A percentile compares a stretch with the other conserved stretches of the same genome.
Conservation (phyloP, 2,329 filamentous ascomycete genomes). For the Cladosporium oxysporum region DNA sequence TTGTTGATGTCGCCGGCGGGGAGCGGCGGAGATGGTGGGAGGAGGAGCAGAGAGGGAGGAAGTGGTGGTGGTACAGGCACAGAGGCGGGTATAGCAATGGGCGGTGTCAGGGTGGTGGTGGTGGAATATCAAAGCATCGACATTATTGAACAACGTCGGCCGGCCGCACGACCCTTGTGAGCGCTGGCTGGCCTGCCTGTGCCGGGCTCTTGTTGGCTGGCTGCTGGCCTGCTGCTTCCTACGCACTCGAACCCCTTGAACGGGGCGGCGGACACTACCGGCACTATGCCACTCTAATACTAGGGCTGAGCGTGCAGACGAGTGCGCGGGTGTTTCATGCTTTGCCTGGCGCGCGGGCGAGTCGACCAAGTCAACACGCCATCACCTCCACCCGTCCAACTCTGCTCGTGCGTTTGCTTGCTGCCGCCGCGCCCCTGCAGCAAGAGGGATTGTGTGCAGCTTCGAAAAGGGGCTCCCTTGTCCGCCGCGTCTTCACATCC, state of each 20-base stretch:
- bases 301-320: slow-evolving; percentile 4
- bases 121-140: slow-evolving; percentile 17
- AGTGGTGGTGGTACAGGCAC: slow-evolving; percentile 14
- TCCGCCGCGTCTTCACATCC: slow-evolving; percentile 9
- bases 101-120: slow-evolving; percentile 15
- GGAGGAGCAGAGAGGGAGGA: neutral
- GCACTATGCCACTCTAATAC: neutral
- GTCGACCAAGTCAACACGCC: neutral
- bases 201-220: neutral
- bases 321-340: slow-evolving; percentile 4
- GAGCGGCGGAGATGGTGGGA: slow-evolving; percentile 8
- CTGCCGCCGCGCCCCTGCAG: neutral
- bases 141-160: slow-evolving; percentile 12
- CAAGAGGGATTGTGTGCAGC: neutral
- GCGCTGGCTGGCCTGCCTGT: neutral
- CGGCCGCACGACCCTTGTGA: slow-evolving; percentile 2
- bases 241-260: slow-evolving; percentile 1
- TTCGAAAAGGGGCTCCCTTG: neutral
- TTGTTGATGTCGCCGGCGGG: slow-evolving; percentile 7
- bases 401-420: slow-evolving; percentile 5
- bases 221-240: slow-evolving; percentile 9
- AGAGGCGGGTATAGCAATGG: slow-evolving; percentile 20
- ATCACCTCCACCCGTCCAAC: neutral
- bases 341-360: neutral
- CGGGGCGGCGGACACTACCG: neutral